Evolutionary conservation across 148 eudicot species (phyloP).

Genomic region (Limonium bicolor): DNA sequence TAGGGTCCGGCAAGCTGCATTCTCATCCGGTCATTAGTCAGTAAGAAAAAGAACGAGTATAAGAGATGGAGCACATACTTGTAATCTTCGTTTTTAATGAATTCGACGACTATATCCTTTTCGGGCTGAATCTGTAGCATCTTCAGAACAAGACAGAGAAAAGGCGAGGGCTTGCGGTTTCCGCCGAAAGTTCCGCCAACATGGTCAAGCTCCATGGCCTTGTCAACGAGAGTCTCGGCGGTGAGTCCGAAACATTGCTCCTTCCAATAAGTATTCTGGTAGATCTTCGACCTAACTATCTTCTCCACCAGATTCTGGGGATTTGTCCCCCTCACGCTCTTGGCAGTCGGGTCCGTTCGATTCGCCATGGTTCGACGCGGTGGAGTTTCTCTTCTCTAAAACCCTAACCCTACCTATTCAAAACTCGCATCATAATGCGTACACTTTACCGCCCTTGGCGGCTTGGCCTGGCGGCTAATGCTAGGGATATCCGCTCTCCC

Average conservation of each 20-base stretch:
- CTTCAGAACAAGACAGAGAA: slow-evolving; percentile 81
- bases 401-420: slow-evolving; percentile 9
- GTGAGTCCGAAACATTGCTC: slow-evolving; percentile 97
- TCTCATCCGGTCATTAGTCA: too few relatives aligned
- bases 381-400: too few relatives aligned
- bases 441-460: too few relatives aligned
- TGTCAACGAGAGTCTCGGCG: slow-evolving; percentile 95
- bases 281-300: slow-evolving; percentile 73
- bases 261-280: slow-evolving; percentile 83
- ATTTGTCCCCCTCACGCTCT: slow-evolving; percentile 84
- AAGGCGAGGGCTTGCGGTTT: slow-evolving; percentile 84
- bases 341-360: slow-evolving; percentile 88
- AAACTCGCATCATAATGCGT: too few relatives aligned
- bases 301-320: slow-evolving; percentile 94
- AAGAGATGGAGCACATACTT: too few relatives aligned
- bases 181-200: slow-evolving; percentile 88
- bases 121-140: slow-evolving; percentile 99
- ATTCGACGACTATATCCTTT: slow-evolving; percentile 86
- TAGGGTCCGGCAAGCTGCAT: too few relatives aligned
- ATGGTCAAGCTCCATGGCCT: slow-evolving; percentile 98
- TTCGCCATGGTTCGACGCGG: slow-evolving; percentile 63
- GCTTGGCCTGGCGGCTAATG: too few relatives aligned
- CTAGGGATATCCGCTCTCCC: too few relatives aligned
- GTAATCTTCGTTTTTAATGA: slow-evolving; percentile 80
- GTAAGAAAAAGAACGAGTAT: too few relatives aligned